Evolutionary conservation across 2,329 filamentous ascomycete species (phyloP), one percentile per base, ranked within the genome.

Genomic region (Penicillium sp.): DNA sequence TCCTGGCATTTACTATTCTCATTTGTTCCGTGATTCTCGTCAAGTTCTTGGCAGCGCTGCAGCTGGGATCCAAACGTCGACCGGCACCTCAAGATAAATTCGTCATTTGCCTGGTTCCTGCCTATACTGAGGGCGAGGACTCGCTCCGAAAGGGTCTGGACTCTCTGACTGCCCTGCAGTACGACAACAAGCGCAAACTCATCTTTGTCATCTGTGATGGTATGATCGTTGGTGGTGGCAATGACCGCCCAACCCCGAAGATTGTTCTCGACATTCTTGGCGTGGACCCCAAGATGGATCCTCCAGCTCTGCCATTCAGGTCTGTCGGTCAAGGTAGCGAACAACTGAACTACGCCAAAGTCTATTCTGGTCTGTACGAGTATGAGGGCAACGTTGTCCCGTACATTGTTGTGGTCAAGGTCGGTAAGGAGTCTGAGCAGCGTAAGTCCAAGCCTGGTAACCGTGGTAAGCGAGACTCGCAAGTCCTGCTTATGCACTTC

Each of bases 201-300:
- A 83, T 99, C 28, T 88, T 97, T 68, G 85, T 99, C 64, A 84
- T 99, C 66, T 99, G 95, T 73, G 95, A 99, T 74, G 95, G 95
- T 80, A 98, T 99, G 94, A 99, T 99, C 82, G 96, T 99, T 68
- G 95, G 95, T 72, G 93, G 97, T 81, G 95, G 95, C 73, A 99
- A 99, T 79, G 95, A 99, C 76, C 88, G 93, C 64, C 92, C 95
- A 7, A 99, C 95, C 0, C 95, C 95, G 47, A 89, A 93, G 64
- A 99, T 99, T 68, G 93, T 99, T 26, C 85, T 99, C 58, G 95
- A 99, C 74, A 97, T 99, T 71, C 89, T 99, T 13, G 95, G 95
- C 37, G 95, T 99, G 59, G 94, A 98, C 71, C 94, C 94, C 50
- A 98, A 97, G 81, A 89, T 97, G 63, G 95, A 99, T 72, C 95